Evolutionary conservation across 2,329 filamentous ascomycete species (phyloP).

Genomic region (Ophiosphaerella herpotricha): DNA sequence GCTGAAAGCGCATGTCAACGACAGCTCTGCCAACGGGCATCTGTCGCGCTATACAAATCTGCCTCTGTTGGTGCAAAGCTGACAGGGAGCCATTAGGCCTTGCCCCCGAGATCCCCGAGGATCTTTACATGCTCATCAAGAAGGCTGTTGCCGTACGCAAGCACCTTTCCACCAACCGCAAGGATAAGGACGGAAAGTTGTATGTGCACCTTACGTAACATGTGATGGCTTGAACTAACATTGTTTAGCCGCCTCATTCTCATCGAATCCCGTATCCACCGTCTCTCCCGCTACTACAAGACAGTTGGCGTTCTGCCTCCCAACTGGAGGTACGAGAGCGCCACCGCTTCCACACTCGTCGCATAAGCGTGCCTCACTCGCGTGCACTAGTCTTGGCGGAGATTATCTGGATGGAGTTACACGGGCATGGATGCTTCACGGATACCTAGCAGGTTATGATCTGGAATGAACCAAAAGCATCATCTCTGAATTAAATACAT

Average conservation of each 20-base stretch:
- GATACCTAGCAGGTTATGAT: constrained; percentile 41
- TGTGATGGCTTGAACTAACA: constrained; percentile 10
- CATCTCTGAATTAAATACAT: constrained; percentile 30
- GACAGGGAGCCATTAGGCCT: constrained; percentile 69
- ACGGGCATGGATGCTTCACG: constrained; percentile 43
- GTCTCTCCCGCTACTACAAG: constrained; percentile 99
- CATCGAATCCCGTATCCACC: constrained; percentile 99
- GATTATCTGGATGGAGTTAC: constrained; percentile 43
- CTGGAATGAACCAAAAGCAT: constrained; percentile 47
- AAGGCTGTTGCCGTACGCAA: constrained; percentile 94
- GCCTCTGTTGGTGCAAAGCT: constrained; percentile 45
- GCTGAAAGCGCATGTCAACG: constrained; percentile 48
- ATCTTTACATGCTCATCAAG: constrained; percentile 99
- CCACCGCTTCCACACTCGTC: constrained; percentile 69
- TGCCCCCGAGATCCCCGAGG: constrained; percentile 97
- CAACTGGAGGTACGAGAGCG: constrained; percentile 99
- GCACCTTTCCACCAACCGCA: constrained; percentile 99
- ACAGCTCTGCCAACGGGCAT: constrained; percentile 37
- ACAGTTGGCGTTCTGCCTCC: constrained; percentile 81
- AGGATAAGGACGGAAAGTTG: constrained; percentile 99
- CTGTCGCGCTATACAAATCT: constrained; percentile 74
- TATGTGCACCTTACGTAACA: constrained; percentile 17
- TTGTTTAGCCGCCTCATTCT: constrained; percentile 83
- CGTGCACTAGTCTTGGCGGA: constrained; percentile 26
- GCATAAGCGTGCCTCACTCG: constrained; percentile 47